Evolutionary conservation across 108 stramenopile species (phyloP), one percentile per base, ranked within the genome.

Genomic region (Poteriospumella lacustris): DNA sequence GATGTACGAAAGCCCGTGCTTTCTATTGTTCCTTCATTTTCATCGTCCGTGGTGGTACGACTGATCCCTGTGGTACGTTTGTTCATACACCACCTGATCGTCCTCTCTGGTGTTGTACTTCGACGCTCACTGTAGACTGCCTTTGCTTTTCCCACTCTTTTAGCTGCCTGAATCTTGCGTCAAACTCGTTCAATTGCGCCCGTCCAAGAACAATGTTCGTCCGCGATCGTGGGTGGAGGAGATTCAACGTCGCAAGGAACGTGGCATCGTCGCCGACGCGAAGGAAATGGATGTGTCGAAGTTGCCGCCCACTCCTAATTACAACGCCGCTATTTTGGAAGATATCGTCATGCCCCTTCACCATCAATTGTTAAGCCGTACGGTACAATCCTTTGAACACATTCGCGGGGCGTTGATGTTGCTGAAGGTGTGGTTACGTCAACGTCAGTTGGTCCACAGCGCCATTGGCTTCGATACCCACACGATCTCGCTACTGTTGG

Each of bases 311-410:
- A 83, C 82, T 38, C 82, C 82, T 12, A 59, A 79, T n/a, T 83
- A 83, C 81, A 83, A 83, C 12, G 77, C 41, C 12, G 81, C 81
- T 64, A 75, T 83, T 2, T 33, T 83, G 29, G 82, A 83, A 42
- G 82, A 83, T 73, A 82, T 83, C 24, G 64, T 40, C 19, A 36
- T 68, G 15, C 24, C 19, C 15, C 19, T 19, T 68, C 34, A 39
- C 24, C 19, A 39, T 68, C 64, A 68, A 68, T 15, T 39, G 24
- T 19, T 68, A 19, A 12, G 12, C 34, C 15, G 19, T 36, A 40
- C 39, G 19, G 36, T 68, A 15, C 12, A 19, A 19, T 19, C 39
- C 19, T 19, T 19, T 39, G 19, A 39, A 39, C 15, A 40, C 19
- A 15, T 68, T 12, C 19, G 40, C 19, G 36, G 24, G 12, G 28